Base-by-base conservation (phyloP, 805 yeast species). In the Lachancea kluyveri region DNA sequence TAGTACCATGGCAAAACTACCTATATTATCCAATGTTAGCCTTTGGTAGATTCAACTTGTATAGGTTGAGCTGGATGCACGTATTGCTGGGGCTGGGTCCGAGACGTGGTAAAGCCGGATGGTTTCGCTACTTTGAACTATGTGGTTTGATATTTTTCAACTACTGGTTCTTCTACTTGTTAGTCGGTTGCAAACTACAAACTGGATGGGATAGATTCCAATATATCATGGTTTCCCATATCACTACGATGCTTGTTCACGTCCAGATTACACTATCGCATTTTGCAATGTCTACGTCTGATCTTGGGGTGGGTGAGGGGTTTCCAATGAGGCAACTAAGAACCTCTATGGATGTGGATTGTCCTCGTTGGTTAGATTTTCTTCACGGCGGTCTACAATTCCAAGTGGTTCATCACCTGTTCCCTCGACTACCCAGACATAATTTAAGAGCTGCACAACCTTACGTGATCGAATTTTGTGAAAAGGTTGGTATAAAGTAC, bases 291-390 rank as follows among this genome's bases (percentile, higher is more conserved):
- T 82, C 94, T 1, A 87, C 95, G 0, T 70, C 92, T 4, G 94
- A 86, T 50, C 61, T 86, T 11, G 95, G 95, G 1, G 70, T 74
- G 6, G 70, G 79, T 25, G 96, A 86, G 54, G 69, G 86, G 6
- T 86, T 86, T 50, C 73, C 79, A 0, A 77, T 81, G 39, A 70
- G 92, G 42, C 95, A 86, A 59, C 52, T 86, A 3, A 68, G 96
- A 46, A 87, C 96, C 2, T 86, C 95, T 3, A 87, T 86, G 95
- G 96, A 86, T 53, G 95, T 86, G 20, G 90, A 81, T 46, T 86
- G 96, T 62, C 95, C 96, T 3, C 79, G 73, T 40, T 86, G 95
- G 95, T 67, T 86, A 29, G 96, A 86, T 54, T 87, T 75, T 47
- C 67, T 86, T 50, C 96, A 86, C 50, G 96, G 96, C 6, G 96